These are phyloP conservation scores for Leptodontidium sp. DNA, from an alignment of 2,329 filamentous ascomycete genomes.

Conservation along the genomic window DNA sequence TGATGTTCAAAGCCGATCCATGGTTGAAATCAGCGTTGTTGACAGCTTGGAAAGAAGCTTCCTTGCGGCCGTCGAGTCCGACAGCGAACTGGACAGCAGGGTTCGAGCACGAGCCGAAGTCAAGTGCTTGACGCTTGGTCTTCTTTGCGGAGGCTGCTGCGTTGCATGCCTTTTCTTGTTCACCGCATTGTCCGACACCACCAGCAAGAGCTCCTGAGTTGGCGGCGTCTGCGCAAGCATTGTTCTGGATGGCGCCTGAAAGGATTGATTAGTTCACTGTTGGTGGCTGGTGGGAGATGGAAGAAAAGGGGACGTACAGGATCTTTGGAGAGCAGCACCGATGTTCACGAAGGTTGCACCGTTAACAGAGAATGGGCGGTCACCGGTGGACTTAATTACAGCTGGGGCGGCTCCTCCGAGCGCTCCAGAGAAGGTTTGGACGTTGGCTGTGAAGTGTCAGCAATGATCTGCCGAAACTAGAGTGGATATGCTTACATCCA, in stretches of 20 bases:
- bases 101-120: constrained; percentile 53
- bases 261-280: too few species aligned
- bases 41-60: constrained; percentile 52
- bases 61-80: constrained; percentile 55
- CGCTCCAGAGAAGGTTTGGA: constrained; percentile 54
- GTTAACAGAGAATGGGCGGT: constrained; percentile 64
- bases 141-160: constrained; percentile 43
- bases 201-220: constrained; percentile 57
- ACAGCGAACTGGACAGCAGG: constrained; percentile 54
- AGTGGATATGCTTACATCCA: constrained; percentile 38
- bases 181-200: constrained; percentile 60
- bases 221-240: constrained; percentile 63
- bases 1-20: constrained; percentile 56
- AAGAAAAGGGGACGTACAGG: constrained; percentile 51
- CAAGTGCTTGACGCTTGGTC: constrained; percentile 37
- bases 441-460: constrained; percentile 44
- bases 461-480: constrained; percentile 8
- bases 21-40: constrained; percentile 55
- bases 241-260: constrained; percentile 61
- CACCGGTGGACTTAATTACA: constrained; percentile 56
- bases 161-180: constrained; percentile 58
- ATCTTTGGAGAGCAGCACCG: constrained; percentile 63
- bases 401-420: constrained; percentile 60
- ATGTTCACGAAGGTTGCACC: constrained; percentile 65
- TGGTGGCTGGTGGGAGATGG: too few species aligned